A percentile compares a stretch with the other conserved stretches of the same genome.
phyloP scores from a whole-genome alignment of 768 basidiomycete genomes.

The Tubosaeta sp. region DNA sequence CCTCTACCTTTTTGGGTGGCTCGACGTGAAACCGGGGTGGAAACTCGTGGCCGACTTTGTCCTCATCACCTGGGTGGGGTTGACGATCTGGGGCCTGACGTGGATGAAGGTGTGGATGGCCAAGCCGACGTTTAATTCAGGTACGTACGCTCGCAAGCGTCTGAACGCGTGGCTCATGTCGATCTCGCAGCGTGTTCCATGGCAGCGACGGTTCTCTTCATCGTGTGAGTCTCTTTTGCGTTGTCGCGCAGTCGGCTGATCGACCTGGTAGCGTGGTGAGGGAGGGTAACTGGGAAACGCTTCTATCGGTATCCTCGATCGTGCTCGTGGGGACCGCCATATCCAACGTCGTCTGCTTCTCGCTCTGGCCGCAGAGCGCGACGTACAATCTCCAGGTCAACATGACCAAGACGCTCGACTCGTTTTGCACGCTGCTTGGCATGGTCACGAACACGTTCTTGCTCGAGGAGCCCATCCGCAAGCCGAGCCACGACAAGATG shows the following conservation, averaged over 20 bases:
- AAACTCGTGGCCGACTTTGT: conserved; percentile 71
- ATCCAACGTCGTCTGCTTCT: conserved; percentile 81
- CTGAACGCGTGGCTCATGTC: neutral
- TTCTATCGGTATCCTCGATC: conserved; percentile 73
- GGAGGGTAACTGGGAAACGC: conserved; percentile 77
- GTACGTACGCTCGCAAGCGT: conserved; percentile 30
- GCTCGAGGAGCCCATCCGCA: conserved; percentile 62
- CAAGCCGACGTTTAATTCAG: conserved; percentile 88
- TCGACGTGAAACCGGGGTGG: conserved; percentile 67
- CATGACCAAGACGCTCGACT: conserved; percentile 82
- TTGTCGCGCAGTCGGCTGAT: conserved; percentile 1
- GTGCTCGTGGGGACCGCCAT: conserved; percentile 71
- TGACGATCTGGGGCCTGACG: conserved; percentile 75
- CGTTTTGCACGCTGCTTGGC: conserved; percentile 80
- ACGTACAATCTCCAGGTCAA: conserved; percentile 76
- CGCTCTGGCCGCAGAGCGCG: conserved; percentile 83
- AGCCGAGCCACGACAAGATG: conserved; percentile 57
- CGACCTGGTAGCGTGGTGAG: conserved; percentile 60
- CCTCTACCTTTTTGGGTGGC: conserved; percentile 76
- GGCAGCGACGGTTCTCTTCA: conserved; percentile 78
- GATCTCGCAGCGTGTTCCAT: conserved; percentile 66
- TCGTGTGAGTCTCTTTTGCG: conserved; percentile 50
- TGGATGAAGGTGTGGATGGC: conserved; percentile 93
- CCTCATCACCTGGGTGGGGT: conserved; percentile 78
- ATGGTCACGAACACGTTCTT: conserved; percentile 85